These are phyloP conservation scores for Glycine latifolia DNA, from an alignment of 306 rosid species.

Conservation along the genomic window DNA sequence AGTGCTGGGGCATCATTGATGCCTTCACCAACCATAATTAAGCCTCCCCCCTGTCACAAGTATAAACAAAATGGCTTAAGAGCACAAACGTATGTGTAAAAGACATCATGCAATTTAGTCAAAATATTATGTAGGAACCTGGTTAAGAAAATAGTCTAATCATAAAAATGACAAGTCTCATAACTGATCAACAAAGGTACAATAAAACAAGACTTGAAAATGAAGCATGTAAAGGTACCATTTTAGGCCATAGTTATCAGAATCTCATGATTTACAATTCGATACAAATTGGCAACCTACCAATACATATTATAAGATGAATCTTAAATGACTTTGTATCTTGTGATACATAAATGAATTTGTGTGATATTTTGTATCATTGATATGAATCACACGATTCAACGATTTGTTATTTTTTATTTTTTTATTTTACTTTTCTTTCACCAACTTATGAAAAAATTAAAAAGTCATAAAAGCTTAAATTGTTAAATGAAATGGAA, in stretches of 20 bases:
- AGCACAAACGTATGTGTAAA: conserved; percentile 18
- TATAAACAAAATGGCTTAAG: not conserved
- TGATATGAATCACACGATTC: no score
- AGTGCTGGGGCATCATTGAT: conserved; percentile 99
- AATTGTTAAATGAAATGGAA: no score
- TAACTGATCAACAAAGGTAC: conserved; percentile 1
- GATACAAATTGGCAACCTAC: no score
- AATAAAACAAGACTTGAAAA: not conserved
- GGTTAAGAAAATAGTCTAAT: not conserved
- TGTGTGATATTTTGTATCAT: no score
- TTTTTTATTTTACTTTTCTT: no score
- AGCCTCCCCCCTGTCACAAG: conserved; percentile 81
- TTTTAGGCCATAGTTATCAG: not conserved
- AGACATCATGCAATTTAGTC: conserved; percentile 30
- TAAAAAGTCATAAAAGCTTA: no score
- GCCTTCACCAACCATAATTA: conserved; percentile 98
- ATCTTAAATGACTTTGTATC: not conserved
- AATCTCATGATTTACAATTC: no score
- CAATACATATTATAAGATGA: no score
- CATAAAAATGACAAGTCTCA: not conserved
- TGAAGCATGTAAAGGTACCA: conserved; percentile 6
- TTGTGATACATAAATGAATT: no score
- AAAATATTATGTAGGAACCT: conserved; percentile 25
- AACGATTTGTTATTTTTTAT: no score
- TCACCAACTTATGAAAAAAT: no score